phyloP scores from a whole-genome alignment of 2,329 filamentous ascomycete species.

The Verticillium longisporum region DNA sequence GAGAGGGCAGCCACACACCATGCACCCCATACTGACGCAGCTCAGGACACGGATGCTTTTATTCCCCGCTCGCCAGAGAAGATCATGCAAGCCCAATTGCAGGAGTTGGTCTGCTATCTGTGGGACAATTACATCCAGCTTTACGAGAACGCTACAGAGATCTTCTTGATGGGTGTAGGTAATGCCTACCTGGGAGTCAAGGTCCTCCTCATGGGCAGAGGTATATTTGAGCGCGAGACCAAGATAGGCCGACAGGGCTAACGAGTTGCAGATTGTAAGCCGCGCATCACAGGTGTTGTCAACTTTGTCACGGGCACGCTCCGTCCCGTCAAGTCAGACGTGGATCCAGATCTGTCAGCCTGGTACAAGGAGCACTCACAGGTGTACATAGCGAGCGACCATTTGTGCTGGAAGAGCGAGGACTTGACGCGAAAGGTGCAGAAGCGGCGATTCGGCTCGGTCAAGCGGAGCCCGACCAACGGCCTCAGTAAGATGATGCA shows the following conservation, averaged over 20 bases:
- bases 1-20: neutral
- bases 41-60: constrained; percentile 40
- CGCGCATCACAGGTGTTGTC: constrained; percentile 63
- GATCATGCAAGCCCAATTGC: constrained; percentile 50
- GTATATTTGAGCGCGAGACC: constrained; percentile 30
- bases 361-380: constrained; percentile 84
- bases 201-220: constrained; percentile 69
- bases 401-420: constrained; percentile 67
- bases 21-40: neutral
- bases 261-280: constrained; percentile 49
- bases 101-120: constrained; percentile 74
- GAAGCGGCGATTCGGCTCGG: constrained; percentile 54
- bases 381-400: constrained; percentile 69
- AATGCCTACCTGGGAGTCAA: constrained; percentile 80
- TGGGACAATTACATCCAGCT: constrained; percentile 97
- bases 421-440: constrained; percentile 52
- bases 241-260: constrained; percentile 4
- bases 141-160: constrained; percentile 60
- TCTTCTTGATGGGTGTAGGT: constrained; percentile 86
- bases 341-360: constrained; percentile 60
- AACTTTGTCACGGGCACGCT: constrained; percentile 76
- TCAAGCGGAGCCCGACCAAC: constrained; percentile 41
- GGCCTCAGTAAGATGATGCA: constrained; percentile 52
- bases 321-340: constrained; percentile 72
- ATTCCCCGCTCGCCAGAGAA: constrained; percentile 37